Percentiles rank a stretch among this genome's conserved stretches.
Conservation (phyloP, 495 filamentous ascomycete genomes). For the Penicillium soppii region DNA sequence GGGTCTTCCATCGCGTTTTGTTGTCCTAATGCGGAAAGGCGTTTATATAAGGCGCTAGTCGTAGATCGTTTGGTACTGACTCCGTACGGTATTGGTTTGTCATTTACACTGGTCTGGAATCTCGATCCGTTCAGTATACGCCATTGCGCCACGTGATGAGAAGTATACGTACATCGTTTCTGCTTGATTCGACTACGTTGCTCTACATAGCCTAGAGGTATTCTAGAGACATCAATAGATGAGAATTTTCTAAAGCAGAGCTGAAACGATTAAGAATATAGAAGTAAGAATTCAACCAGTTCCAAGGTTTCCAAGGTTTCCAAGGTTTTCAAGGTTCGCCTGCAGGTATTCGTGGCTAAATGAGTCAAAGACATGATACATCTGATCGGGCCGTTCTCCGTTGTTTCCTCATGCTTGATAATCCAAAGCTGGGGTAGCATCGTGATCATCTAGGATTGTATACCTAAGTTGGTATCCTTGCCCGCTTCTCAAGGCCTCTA, state of each 20-base stretch:
- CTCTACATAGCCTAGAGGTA: too few relatives aligned
- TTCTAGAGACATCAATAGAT: too few relatives aligned
- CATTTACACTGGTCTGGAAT: conserved; percentile 7
- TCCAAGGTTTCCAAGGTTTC: too few relatives aligned
- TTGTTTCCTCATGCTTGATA: conserved; percentile 3
- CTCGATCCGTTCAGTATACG: not conserved
- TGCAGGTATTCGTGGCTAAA: too few relatives aligned
- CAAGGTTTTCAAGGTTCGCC: too few relatives aligned
- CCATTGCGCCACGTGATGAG: conserved; percentile 5
- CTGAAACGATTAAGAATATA: too few relatives aligned
- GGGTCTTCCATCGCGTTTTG: conserved; percentile 23
- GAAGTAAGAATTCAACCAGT: too few relatives aligned
- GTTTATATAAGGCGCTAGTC: conserved; percentile 8
- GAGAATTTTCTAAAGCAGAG: too few relatives aligned
- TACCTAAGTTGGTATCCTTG: not conserved
- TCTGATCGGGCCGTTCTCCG: conserved; percentile 15
- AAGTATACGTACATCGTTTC: not conserved
- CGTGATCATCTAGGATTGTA: not conserved
- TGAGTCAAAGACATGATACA: conserved; percentile 3
- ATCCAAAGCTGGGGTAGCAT: conserved; percentile 13
- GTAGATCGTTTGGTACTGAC: conserved; percentile 4
- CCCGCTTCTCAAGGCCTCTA: not conserved
- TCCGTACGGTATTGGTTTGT: conserved; percentile 22
- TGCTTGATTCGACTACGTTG: too few relatives aligned
- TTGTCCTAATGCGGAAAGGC: conserved; percentile 26